These are phyloP conservation scores for Sporisorium iseilematis-ciliati DNA, from an alignment of 1,284 basidiomycete species.

Conservation along the genomic window DNA sequence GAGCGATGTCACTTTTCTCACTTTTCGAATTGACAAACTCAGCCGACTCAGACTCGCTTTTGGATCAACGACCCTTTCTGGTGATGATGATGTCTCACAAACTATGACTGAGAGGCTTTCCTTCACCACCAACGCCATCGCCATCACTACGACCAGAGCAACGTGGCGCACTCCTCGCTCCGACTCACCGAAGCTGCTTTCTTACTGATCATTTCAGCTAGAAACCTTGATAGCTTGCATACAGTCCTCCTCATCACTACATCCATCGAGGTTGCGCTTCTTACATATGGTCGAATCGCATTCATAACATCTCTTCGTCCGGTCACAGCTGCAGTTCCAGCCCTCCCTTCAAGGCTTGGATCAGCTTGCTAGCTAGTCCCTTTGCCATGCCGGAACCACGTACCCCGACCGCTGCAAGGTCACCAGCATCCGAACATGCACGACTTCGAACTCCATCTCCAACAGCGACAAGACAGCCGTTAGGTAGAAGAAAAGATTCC, in stretches of 20 bases:
- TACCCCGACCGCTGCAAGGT: conserved; percentile 7
- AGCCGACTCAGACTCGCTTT: too few species aligned
- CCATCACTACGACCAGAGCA: background rate
- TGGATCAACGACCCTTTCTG: background rate
- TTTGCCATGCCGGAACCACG: conserved; percentile 21
- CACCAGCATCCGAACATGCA: conserved; percentile 11
- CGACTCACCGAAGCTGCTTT: too few species aligned
- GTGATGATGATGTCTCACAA: background rate
- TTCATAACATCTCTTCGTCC: background rate
- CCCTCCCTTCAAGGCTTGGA: background rate
- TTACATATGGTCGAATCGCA: background rate
- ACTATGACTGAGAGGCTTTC: background rate
- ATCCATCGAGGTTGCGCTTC: background rate
- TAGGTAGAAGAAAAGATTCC: conserved; percentile 19
- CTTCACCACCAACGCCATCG: background rate
- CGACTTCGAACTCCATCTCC: conserved; percentile 10
- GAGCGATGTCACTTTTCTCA: conserved; percentile 32
- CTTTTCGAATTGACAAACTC: too few species aligned
- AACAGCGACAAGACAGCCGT: conserved; percentile 3
- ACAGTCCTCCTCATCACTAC: background rate
- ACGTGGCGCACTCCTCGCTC: too few species aligned
- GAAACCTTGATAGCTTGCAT: background rate
- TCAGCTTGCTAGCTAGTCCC: background rate
- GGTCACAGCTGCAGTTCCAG: background rate
- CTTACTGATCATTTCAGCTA: too few species aligned